Percentiles rank a stretch among this genome's conserved stretches.
Evolutionary conservation across 495 filamentous ascomycete species (phyloP).

Genomic region (Apodospora peruviana): DNA sequence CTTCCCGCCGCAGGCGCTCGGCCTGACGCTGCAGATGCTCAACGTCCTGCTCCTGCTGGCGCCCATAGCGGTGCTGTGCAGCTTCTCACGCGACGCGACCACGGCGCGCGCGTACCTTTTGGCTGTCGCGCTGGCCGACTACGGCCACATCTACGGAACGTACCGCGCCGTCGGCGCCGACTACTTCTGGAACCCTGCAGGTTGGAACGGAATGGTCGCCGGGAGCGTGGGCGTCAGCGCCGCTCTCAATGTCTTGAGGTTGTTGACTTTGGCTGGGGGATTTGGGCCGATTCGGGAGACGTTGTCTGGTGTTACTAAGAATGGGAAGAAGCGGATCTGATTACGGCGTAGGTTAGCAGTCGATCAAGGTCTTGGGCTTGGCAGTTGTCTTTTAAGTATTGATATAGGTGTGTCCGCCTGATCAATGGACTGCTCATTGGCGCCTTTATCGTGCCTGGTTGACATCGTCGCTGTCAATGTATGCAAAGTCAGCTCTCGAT

Average conservation of each 20-base stretch:
- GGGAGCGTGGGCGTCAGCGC: conserved; percentile 52
- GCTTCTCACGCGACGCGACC: conserved; percentile 45
- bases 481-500: too few relatives aligned
- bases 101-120: conserved; percentile 50
- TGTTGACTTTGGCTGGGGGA: conserved; percentile 43
- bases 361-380: too few relatives aligned
- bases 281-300: conserved; percentile 37
- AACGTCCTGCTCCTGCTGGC: conserved; percentile 55
- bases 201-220: conserved; percentile 56
- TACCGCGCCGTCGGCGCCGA: conserved; percentile 47
- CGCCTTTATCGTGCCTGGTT: too few relatives aligned
- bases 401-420: too few relatives aligned
- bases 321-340: too few relatives aligned
- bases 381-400: too few relatives aligned
- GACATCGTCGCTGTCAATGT: too few relatives aligned
- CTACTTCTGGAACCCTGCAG: conserved; percentile 36
- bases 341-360: too few relatives aligned
- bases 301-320: too few relatives aligned
- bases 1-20: conserved; percentile 39
- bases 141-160: conserved; percentile 57
- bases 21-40: conserved; percentile 52
- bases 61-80: conserved; percentile 44
- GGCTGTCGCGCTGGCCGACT: conserved; percentile 52
- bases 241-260: conserved; percentile 46
- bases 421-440: too few relatives aligned